These are phyloP conservation scores for Capsella rubella DNA, from an alignment of 441 rosid genomes.

Conservation along the genomic window DNA sequence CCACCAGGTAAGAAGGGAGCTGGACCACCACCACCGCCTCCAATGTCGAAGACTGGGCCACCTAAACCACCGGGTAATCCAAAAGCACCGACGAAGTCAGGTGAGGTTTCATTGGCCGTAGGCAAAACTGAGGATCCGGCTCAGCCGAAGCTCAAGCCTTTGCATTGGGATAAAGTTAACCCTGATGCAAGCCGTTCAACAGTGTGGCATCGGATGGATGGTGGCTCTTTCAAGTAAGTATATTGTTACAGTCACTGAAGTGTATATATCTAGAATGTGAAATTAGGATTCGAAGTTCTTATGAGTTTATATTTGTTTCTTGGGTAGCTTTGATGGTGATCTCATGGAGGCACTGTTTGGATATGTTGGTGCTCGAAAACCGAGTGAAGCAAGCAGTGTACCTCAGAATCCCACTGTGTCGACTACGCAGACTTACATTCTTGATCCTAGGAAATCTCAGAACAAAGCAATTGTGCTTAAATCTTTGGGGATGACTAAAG, in stretches of 20 bases:
- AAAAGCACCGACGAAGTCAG: slow-evolving; percentile 34
- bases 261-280: slow-evolving; percentile 1
- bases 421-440: slow-evolving; percentile 56
- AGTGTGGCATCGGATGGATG: slow-evolving; percentile 86
- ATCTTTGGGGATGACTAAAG: slow-evolving; percentile 66
- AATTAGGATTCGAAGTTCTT: slow-evolving; percentile 1
- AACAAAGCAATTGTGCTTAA: slow-evolving; percentile 84
- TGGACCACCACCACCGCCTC: slow-evolving; percentile 39
- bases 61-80: slow-evolving; percentile 56
- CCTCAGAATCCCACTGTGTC: slow-evolving; percentile 38
- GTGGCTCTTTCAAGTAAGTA: slow-evolving; percentile 83
- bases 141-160: slow-evolving; percentile 75
- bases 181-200: slow-evolving; percentile 70
- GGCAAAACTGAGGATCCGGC: slow-evolving; percentile 36
- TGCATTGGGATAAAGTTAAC: slow-evolving; percentile 89
- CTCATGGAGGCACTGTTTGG: slow-evolving; percentile 96
- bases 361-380: slow-evolving; percentile 65
- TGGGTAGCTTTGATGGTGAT: slow-evolving; percentile 79
- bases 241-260: neutral
- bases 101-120: slow-evolving; percentile 42
- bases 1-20: slow-evolving; percentile 44
- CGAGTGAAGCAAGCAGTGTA: slow-evolving; percentile 42
- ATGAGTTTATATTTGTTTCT: slow-evolving; percentile 25
- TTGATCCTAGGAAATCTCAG: slow-evolving; percentile 82
- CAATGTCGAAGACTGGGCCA: slow-evolving; percentile 46